phyloP scores from a whole-genome alignment of 2,329 filamentous ascomycete species.

The Neopestalotiopsis rosae region DNA sequence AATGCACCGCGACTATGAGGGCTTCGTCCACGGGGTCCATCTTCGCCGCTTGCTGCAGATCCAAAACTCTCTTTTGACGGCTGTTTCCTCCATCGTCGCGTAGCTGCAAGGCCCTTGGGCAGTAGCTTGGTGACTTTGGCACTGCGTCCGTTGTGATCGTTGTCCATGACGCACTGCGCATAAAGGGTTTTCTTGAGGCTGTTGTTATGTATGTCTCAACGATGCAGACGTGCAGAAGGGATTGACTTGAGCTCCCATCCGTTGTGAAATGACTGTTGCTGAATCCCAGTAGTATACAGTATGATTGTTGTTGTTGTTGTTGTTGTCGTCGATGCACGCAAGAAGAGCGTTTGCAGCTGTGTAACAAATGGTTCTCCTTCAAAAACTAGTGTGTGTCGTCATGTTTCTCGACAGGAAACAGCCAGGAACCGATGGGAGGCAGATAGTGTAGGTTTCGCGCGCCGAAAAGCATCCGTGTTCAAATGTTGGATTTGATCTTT shows the following conservation, averaged over 20 bases:
- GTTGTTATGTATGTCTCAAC: not conserved
- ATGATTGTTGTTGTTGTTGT: not conserved
- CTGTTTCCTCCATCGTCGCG: constrained; percentile 53
- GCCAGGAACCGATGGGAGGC: not conserved
- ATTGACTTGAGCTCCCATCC: not conserved
- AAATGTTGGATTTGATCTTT: not conserved
- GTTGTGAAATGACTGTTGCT: not conserved
- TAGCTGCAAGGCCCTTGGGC: constrained; percentile 54
- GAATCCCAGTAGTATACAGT: not conserved
- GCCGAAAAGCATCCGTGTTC: not conserved
- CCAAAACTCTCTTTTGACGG: constrained; percentile 44
- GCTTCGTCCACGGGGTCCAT: constrained; percentile 34
- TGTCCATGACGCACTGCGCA: constrained; percentile 21
- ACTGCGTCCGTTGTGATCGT: constrained; percentile 25
- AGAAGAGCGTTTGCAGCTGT: not conserved
- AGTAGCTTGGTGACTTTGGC: constrained; percentile 56
- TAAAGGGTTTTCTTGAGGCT: not conserved
- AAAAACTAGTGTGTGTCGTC: not conserved
- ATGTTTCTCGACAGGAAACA: not conserved
- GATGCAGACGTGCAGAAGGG: not conserved
- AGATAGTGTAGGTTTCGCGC: not conserved
- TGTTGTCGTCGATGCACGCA: not conserved
- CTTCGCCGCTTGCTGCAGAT: constrained; percentile 36
- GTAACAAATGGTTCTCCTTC: not conserved
- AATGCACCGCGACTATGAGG: constrained; percentile 28